Conservation (phyloP, 441 rosid genomes). For the Populus hybrid region DNA sequence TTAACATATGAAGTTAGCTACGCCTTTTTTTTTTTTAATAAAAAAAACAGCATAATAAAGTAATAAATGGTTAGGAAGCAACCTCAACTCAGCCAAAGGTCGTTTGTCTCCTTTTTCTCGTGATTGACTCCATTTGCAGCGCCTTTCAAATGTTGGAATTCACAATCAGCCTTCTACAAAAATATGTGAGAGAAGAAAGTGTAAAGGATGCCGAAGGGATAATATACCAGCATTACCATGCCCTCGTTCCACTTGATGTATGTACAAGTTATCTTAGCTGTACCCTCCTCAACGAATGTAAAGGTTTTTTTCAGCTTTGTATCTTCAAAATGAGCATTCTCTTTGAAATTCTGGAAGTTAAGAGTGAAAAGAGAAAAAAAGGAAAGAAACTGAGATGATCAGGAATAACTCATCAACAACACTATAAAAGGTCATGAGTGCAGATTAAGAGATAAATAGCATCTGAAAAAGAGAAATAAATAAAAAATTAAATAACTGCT, state of each 20-base stretch:
- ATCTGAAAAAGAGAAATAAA: not conserved
- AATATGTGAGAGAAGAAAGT: not conserved
- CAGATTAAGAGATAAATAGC: not conserved
- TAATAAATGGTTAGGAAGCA: not conserved
- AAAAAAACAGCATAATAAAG: not conserved
- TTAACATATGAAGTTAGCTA: not conserved
- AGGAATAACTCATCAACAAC: not conserved
- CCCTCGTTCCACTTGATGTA: slow-evolving; percentile 91
- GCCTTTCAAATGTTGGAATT: slow-evolving; percentile 44
- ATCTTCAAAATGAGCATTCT: slow-evolving; percentile 88
- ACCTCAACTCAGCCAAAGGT: slow-evolving; percentile 63
- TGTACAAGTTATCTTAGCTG: slow-evolving; percentile 57
- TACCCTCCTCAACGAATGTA: slow-evolving; percentile 77
- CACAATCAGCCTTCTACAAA: slow-evolving; percentile 15
- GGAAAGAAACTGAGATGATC: not conserved
- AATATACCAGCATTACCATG: slow-evolving; percentile 41
- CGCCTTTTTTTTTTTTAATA: too few relatives aligned
- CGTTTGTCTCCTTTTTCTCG: slow-evolving; percentile 83
- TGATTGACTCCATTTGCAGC: slow-evolving; percentile 69
- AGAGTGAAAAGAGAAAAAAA: not conserved
- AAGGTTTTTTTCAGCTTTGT: slow-evolving; percentile 66
- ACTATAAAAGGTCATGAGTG: not conserved
- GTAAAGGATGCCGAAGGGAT: not conserved
- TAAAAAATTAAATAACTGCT: not conserved
- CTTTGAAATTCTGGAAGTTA: slow-evolving; percentile 52